Base-by-base conservation (phyloP, 768 basidiomycete species). In the Suillus plorans region DNA sequence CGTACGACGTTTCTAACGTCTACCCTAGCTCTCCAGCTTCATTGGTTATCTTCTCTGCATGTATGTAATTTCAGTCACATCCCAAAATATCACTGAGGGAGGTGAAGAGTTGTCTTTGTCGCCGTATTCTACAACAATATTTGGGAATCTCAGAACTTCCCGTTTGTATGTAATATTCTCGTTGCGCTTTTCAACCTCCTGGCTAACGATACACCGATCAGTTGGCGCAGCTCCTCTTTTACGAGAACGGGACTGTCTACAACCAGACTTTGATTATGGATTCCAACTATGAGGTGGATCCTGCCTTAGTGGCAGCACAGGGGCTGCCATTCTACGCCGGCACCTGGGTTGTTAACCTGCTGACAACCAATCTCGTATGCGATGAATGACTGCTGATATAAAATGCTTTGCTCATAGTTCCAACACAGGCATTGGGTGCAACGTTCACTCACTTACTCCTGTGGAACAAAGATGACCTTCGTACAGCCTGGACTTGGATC, bases 141-240 rank as follows among this genome's bases (percentile, higher is more conserved):
- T 16, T 89, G 87, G 87, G 72, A 83, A 53, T 82, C 82, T 1
- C 82, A 85, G 69, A 82, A 79, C 68, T 87, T 89, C 77, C 88
- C 88, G 1, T 87, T 87, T 75, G 79, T 81, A 68, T 39, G 73
- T 62, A 34, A 34, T 12, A 34, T 20, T 4, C 8, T 18, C 9
- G 5, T 28, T 3, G 31, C 18, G 18, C 28, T 31, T 20, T 53
- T 28, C 6, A 72, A 74, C 68, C 34, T 68, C 39, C 52, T 20
- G 18, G 52, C 31, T 53, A 12, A 53, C 10, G 12, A 31, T 20
- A 31, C 52, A 20, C 5, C 14, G 7, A 34, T 34, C 10, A 53
- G 52, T 53, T 53, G 52, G 52, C 52, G 2, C 85, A 86, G 66
- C 71, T 76, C 5, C 70, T 86, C 14, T 86, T 82, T 70, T 80